phyloP scores from a whole-genome alignment of 2,329 filamentous ascomycete genomes.

The Nannizzia gypsea region DNA sequence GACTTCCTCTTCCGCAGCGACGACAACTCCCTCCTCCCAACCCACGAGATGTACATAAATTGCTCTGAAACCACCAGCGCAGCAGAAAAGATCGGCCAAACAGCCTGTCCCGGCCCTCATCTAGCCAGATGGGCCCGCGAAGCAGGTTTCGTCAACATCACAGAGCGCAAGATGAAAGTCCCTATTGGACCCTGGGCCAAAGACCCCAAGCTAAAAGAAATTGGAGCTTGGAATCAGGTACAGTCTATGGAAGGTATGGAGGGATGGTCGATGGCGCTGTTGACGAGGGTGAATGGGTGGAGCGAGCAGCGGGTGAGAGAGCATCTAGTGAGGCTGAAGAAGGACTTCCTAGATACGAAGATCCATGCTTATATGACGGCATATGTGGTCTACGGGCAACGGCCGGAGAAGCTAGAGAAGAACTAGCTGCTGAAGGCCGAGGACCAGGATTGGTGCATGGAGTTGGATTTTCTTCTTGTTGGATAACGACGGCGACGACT shows the following conservation, averaged over 20 bases:
- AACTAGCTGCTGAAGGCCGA: background rate
- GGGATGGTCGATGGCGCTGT: constrained; percentile 14
- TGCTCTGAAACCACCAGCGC: constrained; percentile 2
- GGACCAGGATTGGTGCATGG: background rate
- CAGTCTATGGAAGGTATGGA: constrained; percentile 17
- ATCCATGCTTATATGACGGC: constrained; percentile 7
- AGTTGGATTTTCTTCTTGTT: background rate
- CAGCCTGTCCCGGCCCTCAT: constrained; percentile 10
- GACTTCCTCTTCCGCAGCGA: constrained; percentile 7
- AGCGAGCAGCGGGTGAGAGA: constrained; percentile 4
- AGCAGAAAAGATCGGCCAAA: constrained; percentile 13
- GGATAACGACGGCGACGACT: background rate
- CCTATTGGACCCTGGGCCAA: constrained; percentile 21
- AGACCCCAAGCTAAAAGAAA: constrained; percentile 17
- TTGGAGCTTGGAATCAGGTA: constrained; percentile 15
- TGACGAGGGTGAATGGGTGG: constrained; percentile 17
- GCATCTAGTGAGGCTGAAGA: constrained; percentile 8
- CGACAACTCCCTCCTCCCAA: constrained; percentile 12
- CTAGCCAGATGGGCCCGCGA: constrained; percentile 15
- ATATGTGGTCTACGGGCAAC: constrained; percentile 11
- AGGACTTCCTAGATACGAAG: constrained; percentile 7
- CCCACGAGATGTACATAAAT: constrained; percentile 6
- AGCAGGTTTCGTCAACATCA: constrained; percentile 19
- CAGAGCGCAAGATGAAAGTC: constrained; percentile 19
- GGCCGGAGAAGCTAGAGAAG: constrained; percentile 2